phyloP scores from a whole-genome alignment of 805 yeast genomes.

The Candida awuae region DNA sequence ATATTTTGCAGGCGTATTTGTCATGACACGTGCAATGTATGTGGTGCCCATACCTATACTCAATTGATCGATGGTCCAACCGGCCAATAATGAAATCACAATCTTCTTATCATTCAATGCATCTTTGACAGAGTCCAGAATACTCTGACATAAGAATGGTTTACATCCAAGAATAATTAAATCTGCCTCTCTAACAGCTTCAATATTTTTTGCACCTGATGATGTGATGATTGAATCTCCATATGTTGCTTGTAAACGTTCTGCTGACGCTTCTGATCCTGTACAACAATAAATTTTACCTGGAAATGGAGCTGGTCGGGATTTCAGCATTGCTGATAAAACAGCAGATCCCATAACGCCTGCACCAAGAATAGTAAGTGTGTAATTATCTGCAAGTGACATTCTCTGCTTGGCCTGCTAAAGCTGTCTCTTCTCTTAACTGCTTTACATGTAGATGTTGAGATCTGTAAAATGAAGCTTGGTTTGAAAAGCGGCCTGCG shows the following conservation, averaged over 20 bases:
- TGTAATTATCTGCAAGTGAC: slow-evolving; percentile 18
- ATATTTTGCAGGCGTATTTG: slow-evolving; percentile 91
- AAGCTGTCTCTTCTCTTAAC: too few relatives aligned
- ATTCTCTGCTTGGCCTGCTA: background rate
- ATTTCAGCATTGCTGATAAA: slow-evolving; percentile 62
- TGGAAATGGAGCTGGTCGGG: slow-evolving; percentile 50
- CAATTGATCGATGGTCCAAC: slow-evolving; percentile 76
- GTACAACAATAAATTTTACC: slow-evolving; percentile 72
- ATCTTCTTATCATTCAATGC: slow-evolving; percentile 32
- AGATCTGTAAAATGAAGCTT: too few relatives aligned
- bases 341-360: slow-evolving; percentile 97
- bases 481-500: too few relatives aligned
- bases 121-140: slow-evolving; percentile 43
- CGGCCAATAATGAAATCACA: slow-evolving; percentile 81
- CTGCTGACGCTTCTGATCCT: slow-evolving; percentile 43
- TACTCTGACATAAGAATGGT: slow-evolving; percentile 65
- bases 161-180: slow-evolving; percentile 80
- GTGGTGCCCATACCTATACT: slow-evolving; percentile 35
- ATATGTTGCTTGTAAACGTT: slow-evolving; percentile 40
- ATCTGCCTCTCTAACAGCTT: slow-evolving; percentile 57
- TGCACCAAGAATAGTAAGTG: slow-evolving; percentile 72
- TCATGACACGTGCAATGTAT: slow-evolving; percentile 85
- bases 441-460: too few relatives aligned
- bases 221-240: slow-evolving; percentile 47
- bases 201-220: slow-evolving; percentile 40